A percentile compares a stretch with the other conserved stretches of the same genome.
Evolutionary conservation across 2,329 filamentous ascomycete species (phyloP).

Genomic region (Talaromyces atroroseus): DNA sequence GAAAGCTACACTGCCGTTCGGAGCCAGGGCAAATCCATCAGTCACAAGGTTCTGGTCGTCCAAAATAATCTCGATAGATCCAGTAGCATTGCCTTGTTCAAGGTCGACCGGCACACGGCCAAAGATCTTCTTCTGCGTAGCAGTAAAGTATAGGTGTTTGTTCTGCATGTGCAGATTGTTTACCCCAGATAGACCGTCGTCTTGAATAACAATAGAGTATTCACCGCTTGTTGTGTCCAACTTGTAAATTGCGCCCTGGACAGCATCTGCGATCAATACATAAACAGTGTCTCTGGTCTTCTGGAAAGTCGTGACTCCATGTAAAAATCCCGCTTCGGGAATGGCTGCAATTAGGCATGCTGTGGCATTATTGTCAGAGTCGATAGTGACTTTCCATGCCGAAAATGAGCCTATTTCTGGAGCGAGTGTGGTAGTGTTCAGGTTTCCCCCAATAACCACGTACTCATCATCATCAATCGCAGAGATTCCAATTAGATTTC

Average conservation of each 20-base stretch:
- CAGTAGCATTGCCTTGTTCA: constrained; percentile 14
- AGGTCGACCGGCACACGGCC: constrained; percentile 17
- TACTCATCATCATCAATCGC: constrained; percentile 16
- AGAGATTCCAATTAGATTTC: constrained; percentile 15
- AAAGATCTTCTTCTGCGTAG: constrained; percentile 16
- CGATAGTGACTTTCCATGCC: constrained; percentile 17
- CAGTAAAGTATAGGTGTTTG: constrained; percentile 17
- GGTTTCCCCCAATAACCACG: constrained; percentile 15
- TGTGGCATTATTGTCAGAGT: background rate
- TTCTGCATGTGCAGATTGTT: constrained; percentile 15
- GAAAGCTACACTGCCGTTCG: constrained; percentile 14
- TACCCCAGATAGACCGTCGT: constrained; percentile 16
- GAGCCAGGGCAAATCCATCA: constrained; percentile 18
- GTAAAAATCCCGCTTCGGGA: constrained; percentile 15
- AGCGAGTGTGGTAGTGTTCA: constrained; percentile 4
- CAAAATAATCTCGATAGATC: constrained; percentile 15
- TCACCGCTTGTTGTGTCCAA: constrained; percentile 14
- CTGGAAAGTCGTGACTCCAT: constrained; percentile 16
- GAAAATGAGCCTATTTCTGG: constrained; percentile 14
- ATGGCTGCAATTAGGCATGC: constrained; percentile 13
- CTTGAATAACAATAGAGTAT: constrained; percentile 14
- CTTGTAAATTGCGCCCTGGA: constrained; percentile 15
- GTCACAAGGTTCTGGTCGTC: constrained; percentile 8
- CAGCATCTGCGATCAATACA: constrained; percentile 16
- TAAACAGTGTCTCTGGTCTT: constrained; percentile 8